Evolutionary conservation across 78 protist species (phyloP).

Genomic region (Emiliania huxleyi): DNA sequence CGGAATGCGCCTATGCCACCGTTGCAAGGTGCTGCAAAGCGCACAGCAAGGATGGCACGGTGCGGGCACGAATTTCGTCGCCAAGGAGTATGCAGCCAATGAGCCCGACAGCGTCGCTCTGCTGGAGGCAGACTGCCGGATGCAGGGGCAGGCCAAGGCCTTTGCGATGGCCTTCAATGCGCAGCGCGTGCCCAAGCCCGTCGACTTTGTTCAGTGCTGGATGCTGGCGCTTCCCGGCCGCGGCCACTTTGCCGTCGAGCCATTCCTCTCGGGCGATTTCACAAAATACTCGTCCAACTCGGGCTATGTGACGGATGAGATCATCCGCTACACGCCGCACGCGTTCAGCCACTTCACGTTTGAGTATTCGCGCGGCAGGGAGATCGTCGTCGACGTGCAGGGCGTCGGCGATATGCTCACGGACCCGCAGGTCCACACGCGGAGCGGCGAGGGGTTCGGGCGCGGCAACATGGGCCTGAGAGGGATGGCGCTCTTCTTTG

Average conservation of each 20-base stretch:
- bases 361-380: constrained; percentile 59
- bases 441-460: not conserved
- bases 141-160: not conserved
- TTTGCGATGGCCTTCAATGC: not conserved
- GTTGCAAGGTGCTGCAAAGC: not conserved
- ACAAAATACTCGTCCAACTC: not conserved
- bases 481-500: constrained; percentile 12
- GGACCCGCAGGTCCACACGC: constrained; percentile 78
- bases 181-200: not conserved
- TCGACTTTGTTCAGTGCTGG: not conserved
- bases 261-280: not conserved
- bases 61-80: too few species aligned
- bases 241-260: not conserved
- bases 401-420: constrained; percentile 86
- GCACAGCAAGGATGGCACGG: too few species aligned
- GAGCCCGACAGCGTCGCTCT: too few species aligned
- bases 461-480: not conserved
- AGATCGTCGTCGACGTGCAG: constrained; percentile 81
- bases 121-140: not conserved
- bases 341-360: constrained; percentile 86
- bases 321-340: constrained; percentile 68
- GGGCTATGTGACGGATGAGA: not conserved
- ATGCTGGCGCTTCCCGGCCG: not conserved
- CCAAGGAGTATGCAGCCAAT: too few species aligned
- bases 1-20: constrained; percentile 13